phyloP scores from a whole-genome alignment of 2,329 filamentous ascomycete genomes.

The Claviceps purpurea region DNA sequence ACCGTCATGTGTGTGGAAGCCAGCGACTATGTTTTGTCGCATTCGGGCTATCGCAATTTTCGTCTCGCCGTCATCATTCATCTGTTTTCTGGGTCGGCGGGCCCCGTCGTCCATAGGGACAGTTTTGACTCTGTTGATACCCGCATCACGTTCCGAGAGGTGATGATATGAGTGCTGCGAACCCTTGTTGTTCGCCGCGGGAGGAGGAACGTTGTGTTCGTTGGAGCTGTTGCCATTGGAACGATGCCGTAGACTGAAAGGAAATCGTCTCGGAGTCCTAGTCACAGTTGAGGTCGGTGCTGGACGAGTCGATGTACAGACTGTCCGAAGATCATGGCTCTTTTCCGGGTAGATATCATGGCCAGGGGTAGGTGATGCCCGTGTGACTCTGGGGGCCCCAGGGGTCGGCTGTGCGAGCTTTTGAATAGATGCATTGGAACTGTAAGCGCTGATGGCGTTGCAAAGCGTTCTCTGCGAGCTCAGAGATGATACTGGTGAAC shows the following conservation, averaged over 20 bases:
- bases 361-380: neutral
- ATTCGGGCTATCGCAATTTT: constrained; percentile 7
- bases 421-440: constrained; percentile 43
- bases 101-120: neutral
- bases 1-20: constrained; percentile 11
- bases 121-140: neutral
- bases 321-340: neutral
- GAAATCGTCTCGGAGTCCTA: neutral
- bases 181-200: neutral
- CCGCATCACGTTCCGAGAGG: neutral
- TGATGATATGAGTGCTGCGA: neutral
- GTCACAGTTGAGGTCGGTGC: neutral
- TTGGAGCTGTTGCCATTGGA: too few species aligned
- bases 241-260: neutral
- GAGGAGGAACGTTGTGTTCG: neutral
- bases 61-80: neutral
- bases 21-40: constrained; percentile 1
- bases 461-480: constrained; percentile 31
- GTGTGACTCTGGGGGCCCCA: constrained; percentile 8
- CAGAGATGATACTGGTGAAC: constrained; percentile 31
- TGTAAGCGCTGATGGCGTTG: constrained; percentile 49
- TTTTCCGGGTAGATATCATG: constrained; percentile 10
- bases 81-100: neutral
- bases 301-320: neutral
- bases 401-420: constrained; percentile 29